Percentiles rank a stretch among this genome's conserved stretches.
These are phyloP conservation scores for Gomphus bonarii DNA, from an alignment of 1,284 basidiomycete species.

Conservation along the genomic window DNA sequence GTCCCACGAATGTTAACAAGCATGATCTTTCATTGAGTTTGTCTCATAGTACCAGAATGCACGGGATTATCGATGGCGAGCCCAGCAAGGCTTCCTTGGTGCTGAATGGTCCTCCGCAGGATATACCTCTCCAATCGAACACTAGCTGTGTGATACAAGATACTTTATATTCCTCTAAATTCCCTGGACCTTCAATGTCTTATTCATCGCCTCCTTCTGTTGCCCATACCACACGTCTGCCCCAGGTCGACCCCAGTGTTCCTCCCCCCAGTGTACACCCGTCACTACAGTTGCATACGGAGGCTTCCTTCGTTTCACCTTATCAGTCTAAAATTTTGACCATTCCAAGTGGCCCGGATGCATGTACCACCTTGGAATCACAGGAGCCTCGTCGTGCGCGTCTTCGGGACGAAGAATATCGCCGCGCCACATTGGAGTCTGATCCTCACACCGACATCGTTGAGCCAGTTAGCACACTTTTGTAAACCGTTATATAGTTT, in stretches of 20 bases:
- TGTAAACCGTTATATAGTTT: neutral
- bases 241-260: neutral
- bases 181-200: neutral
- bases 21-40: neutral
- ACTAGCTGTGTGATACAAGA: neutral
- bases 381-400: neutral
- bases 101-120: neutral
- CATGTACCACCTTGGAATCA: neutral
- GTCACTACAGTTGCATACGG: neutral
- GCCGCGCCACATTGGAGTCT: constrained; percentile 3
- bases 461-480: constrained; percentile 32
- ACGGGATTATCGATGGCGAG: neutral
- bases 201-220: neutral
- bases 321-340: neutral
- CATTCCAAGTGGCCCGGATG: neutral
- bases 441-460: constrained; percentile 55
- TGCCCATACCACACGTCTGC: too few relatives aligned
- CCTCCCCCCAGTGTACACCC: constrained; percentile 1
- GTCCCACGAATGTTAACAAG: neutral
- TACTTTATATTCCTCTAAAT: neutral
- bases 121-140: neutral
- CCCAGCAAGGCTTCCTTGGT: neutral
- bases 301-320: neutral
- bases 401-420: neutral
- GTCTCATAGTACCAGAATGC: neutral